Evolutionary conservation across 768 basidiomycete species (phyloP).

Genomic region (Naganishia vishniacii): DNA sequence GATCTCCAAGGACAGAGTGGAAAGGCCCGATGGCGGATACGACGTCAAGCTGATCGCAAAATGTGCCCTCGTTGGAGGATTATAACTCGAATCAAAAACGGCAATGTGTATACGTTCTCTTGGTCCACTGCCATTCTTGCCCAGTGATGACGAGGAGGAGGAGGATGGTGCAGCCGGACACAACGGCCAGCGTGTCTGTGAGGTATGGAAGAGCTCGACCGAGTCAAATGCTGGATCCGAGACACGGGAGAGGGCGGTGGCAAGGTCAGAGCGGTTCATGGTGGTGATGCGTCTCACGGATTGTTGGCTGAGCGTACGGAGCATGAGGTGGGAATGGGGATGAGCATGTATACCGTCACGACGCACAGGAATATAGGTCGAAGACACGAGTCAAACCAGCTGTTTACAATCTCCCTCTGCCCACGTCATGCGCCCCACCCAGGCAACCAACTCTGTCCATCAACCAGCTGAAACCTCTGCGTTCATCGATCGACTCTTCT

Average conservation of each 20-base stretch:
- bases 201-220: constrained; percentile 54
- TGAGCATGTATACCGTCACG: background rate
- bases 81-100: constrained; percentile 87
- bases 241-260: constrained; percentile 21
- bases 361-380: too few relatives aligned
- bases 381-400: too few relatives aligned
- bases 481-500: constrained; percentile 8
- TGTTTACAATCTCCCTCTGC: background rate
- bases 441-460: constrained; percentile 20
- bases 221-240: constrained; percentile 17
- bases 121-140: background rate
- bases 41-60: constrained; percentile 59
- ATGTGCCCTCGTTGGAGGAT: constrained; percentile 84
- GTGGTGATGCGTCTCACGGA: background rate
- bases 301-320: background rate
- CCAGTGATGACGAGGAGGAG: too few relatives aligned
- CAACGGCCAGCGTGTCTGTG: constrained; percentile 65
- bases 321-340: background rate
- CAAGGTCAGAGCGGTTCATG: background rate
- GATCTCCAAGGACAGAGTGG: background rate
- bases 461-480: background rate
- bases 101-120: constrained; percentile 52
- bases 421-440: background rate
- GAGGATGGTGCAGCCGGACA: constrained; percentile 37
- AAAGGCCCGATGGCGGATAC: constrained; percentile 30